Percentiles rank a stretch among this genome's conserved stretches.
Evolutionary conservation across 2,329 filamentous ascomycete species (phyloP).

Genomic region (Aspergillus texensis): DNA sequence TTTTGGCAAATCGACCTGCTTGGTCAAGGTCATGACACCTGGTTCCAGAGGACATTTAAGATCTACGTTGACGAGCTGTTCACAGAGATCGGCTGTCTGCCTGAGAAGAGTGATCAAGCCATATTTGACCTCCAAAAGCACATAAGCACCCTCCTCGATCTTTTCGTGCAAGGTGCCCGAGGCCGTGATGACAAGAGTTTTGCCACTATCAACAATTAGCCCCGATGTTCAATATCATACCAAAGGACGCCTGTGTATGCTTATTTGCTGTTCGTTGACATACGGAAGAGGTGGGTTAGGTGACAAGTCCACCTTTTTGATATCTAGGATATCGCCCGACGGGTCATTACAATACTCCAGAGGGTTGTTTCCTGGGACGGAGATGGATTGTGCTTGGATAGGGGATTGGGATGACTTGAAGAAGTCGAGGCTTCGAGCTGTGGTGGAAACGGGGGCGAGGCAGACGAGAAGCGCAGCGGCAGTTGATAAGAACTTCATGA

Average conservation of each 20-base stretch:
- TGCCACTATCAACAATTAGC: conserved; percentile 61
- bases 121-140: conserved; percentile 86
- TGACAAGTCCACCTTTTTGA: conserved; percentile 75
- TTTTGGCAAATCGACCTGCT: conserved; percentile 80
- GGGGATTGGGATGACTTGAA: conserved; percentile 55
- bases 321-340: conserved; percentile 68
- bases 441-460: conserved; percentile 48
- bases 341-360: conserved; percentile 77
- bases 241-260: background rate
- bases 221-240: background rate
- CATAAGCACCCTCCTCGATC: conserved; percentile 77
- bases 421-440: conserved; percentile 48
- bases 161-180: conserved; percentile 71
- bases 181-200: conserved; percentile 76
- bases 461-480: conserved; percentile 45
- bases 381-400: conserved; percentile 54
- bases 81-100: conserved; percentile 80
- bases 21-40: conserved; percentile 72
- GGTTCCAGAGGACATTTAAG: conserved; percentile 84
- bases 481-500: conserved; percentile 47
- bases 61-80: conserved; percentile 85
- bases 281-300: conserved; percentile 90
- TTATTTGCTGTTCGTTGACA: conserved; percentile 40
- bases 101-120: conserved; percentile 87
- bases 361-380: conserved; percentile 83